phyloP scores from a whole-genome alignment of 352 stramenopile genomes.

The Pythium monospermum region DNA sequence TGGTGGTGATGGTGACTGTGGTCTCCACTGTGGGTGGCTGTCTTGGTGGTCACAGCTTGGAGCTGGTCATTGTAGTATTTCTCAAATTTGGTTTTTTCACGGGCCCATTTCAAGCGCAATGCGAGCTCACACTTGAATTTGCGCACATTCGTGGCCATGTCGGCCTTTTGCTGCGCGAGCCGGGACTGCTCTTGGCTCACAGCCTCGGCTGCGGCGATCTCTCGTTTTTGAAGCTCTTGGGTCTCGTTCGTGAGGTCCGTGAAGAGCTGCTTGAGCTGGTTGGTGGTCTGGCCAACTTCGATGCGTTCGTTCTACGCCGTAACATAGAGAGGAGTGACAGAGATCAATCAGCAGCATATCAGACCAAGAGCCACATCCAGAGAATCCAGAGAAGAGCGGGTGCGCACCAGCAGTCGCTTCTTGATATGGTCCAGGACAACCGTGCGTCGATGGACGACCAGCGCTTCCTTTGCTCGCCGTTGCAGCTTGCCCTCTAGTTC shows the following conservation, averaged over 20 bases:
- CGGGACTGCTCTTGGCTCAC: constrained; percentile 68
- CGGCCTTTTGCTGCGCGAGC: constrained; percentile 58
- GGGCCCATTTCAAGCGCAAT: constrained; percentile 68
- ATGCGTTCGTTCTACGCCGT: constrained; percentile 37
- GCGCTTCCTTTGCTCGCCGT: constrained; percentile 45
- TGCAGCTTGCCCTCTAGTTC: constrained; percentile 66
- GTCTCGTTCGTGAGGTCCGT: constrained; percentile 56
- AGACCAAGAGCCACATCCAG: neutral
- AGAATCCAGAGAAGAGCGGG: neutral
- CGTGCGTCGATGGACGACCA: constrained; percentile 53
- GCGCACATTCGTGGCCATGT: constrained; percentile 55
- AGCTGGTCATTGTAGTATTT: constrained; percentile 83
- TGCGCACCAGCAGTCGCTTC: constrained; percentile 47
- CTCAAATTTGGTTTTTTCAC: constrained; percentile 81
- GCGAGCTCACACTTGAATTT: constrained; percentile 65
- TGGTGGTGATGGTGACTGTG: neutral
- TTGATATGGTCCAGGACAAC: constrained; percentile 81
- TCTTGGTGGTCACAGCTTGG: constrained; percentile 11
- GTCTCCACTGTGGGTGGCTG: neutral
- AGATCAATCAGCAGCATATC: too few species aligned
- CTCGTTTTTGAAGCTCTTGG: constrained; percentile 73
- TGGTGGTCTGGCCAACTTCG: constrained; percentile 44
- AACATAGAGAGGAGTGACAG: neutral
- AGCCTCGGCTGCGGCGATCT: constrained; percentile 62
- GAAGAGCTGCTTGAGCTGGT: constrained; percentile 60